A percentile compares a stretch with the other conserved stretches of the same genome.
Evolutionary conservation across 2,329 filamentous ascomycete genomes (phyloP).

Genomic region (Monosporascus sp.): DNA sequence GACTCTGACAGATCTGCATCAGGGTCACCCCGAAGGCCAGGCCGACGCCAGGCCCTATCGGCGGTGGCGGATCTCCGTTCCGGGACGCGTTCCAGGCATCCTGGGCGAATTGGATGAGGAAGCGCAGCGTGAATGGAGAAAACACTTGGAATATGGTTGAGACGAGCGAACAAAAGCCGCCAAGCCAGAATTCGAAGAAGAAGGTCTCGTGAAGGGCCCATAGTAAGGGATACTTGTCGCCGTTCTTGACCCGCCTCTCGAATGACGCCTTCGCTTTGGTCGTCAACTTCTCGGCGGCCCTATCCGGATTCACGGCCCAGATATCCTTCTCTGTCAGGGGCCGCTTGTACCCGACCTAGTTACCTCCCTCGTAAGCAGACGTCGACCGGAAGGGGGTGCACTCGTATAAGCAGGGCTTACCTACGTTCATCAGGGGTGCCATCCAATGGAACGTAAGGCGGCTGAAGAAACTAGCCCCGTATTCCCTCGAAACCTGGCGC

Average conservation of each 20-base stretch:
- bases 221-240: conserved; percentile 67
- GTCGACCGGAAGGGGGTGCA: not conserved
- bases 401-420: conserved; percentile 21
- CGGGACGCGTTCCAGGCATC: conserved; percentile 67
- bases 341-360: conserved; percentile 75
- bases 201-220: conserved; percentile 85
- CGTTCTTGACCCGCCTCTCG: conserved; percentile 58
- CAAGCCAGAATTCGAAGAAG: conserved; percentile 76
- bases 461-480: conserved; percentile 70
- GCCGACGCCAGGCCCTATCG: conserved; percentile 72
- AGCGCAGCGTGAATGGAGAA: conserved; percentile 79
- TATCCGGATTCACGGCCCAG: conserved; percentile 79
- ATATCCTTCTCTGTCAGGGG: conserved; percentile 79
- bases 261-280: conserved; percentile 63
- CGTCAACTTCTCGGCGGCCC: conserved; percentile 66
- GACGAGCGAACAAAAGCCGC: conserved; percentile 69
- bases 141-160: conserved; percentile 75
- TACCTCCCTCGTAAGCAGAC: conserved; percentile 7
- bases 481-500: conserved; percentile 57
- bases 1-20: conserved; percentile 80
- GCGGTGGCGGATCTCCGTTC: conserved; percentile 49
- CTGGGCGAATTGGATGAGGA: conserved; percentile 78
- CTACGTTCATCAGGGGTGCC: conserved; percentile 73
- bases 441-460: conserved; percentile 85
- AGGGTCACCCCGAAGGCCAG: conserved; percentile 76